Evolutionary conservation across 805 yeast species (phyloP).

Genomic region (Monosporozyma aquatica): DNA sequence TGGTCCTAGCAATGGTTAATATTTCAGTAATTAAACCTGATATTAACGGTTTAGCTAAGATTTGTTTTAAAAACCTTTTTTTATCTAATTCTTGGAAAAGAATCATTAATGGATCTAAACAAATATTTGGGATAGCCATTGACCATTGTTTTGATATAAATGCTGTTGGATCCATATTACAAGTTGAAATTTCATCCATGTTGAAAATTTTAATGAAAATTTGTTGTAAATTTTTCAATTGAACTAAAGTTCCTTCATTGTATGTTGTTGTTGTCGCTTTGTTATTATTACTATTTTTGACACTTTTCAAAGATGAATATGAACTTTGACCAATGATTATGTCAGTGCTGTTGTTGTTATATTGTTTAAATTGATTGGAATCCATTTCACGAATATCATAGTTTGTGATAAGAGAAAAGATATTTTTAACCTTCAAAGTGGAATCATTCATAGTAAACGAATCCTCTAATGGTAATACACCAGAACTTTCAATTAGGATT

Average conservation of each 20-base stretch:
- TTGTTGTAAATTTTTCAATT: slow-evolving; percentile 11
- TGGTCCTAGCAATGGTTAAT: slow-evolving; percentile 56
- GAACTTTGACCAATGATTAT: slow-evolving; percentile 9
- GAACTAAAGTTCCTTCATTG: slow-evolving; percentile 4
- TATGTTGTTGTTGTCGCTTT: slow-evolving; percentile 1
- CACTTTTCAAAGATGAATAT: neutral
- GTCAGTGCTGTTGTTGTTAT: slow-evolving; percentile 11
- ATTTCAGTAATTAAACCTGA: slow-evolving; percentile 70
- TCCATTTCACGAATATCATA: slow-evolving; percentile 38
- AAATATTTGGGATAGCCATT: slow-evolving; percentile 63
- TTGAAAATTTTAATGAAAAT: slow-evolving; percentile 17
- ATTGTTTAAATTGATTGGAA: slow-evolving; percentile 26
- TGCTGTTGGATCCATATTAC: slow-evolving; percentile 30
- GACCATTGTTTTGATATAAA: slow-evolving; percentile 73
- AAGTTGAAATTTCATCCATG: slow-evolving; percentile 32
- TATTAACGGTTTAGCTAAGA: slow-evolving; percentile 72
- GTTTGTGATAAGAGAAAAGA: slow-evolving; percentile 50
- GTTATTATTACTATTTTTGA: neutral
- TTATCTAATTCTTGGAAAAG: slow-evolving; percentile 62
- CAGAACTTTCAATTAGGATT: slow-evolving; percentile 55
- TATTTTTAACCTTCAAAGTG: too few species aligned
- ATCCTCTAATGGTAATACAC: slow-evolving; percentile 59
- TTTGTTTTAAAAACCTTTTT: slow-evolving; percentile 44
- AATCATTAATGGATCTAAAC: slow-evolving; percentile 67
- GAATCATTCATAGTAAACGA: too few species aligned